These are phyloP conservation scores for Starmerella stellata DNA, from an alignment of 805 yeast species.

Conservation along the genomic window DNA sequence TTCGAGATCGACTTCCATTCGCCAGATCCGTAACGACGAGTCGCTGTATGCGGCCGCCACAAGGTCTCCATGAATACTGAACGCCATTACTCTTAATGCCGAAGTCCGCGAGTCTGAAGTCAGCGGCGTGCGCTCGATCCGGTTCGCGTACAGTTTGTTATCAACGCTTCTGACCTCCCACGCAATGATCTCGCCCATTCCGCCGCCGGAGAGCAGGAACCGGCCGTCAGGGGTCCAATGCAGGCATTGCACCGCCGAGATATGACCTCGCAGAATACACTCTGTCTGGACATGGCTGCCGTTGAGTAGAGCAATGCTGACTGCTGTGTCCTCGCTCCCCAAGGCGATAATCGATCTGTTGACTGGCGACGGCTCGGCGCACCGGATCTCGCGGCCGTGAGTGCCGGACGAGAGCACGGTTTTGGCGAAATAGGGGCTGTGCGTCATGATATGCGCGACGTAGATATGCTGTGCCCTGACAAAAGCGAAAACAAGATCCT, in stretches of 20 bases:
- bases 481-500: constrained; percentile 22
- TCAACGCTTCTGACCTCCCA: constrained; percentile 43
- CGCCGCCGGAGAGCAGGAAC: constrained; percentile 33
- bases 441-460: constrained; percentile 28
- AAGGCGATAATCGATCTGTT: constrained; percentile 34
- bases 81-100: constrained; percentile 82
- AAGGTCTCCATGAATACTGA: constrained; percentile 30
- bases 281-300: constrained; percentile 20
- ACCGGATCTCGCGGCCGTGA: constrained; percentile 85
- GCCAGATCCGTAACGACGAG: constrained; percentile 54
- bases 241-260: constrained; percentile 71
- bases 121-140: constrained; percentile 39
- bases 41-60: constrained; percentile 69
- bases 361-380: constrained; percentile 36
- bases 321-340: constrained; percentile 78
- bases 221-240: constrained; percentile 28
- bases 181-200: constrained; percentile 70
- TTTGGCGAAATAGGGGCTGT: constrained; percentile 7
- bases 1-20: constrained; percentile 23
- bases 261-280: constrained; percentile 40
- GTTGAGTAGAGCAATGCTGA: constrained; percentile 39
- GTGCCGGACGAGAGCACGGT: constrained; percentile 38
- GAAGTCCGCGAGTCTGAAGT: constrained; percentile 36
- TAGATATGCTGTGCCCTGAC: constrained; percentile 22
- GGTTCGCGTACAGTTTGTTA: constrained; percentile 30